phyloP scores from a whole-genome alignment of 768 basidiomycete species.

The Austroboletus eburneus region DNA sequence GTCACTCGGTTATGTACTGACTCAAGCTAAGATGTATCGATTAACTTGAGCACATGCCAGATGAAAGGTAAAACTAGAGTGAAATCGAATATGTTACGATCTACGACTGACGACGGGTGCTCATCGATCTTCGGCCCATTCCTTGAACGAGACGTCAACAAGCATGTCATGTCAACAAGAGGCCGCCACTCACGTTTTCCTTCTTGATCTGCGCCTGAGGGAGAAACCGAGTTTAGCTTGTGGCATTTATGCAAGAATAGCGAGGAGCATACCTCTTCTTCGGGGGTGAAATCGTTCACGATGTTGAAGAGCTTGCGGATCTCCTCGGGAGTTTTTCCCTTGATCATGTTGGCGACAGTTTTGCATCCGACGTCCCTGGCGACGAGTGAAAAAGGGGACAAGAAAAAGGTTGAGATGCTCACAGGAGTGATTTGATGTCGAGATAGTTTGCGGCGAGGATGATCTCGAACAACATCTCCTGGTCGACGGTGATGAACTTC shows the following conservation, averaged over 20 bases:
- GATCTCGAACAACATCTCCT: slow-evolving; percentile 99
- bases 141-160: slow-evolving; percentile 41
- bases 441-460: slow-evolving; percentile 99
- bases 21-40: slow-evolving; percentile 14
- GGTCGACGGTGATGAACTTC: slow-evolving; percentile 97
- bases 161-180: slow-evolving; percentile 6
- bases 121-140: slow-evolving; percentile 94
- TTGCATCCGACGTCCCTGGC: slow-evolving; percentile 93
- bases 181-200: slow-evolving; percentile 75
- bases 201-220: slow-evolving; percentile 94
- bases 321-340: slow-evolving; percentile 99
- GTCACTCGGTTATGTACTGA: background rate
- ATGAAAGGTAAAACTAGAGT: slow-evolving; percentile 16
- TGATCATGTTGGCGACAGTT: slow-evolving; percentile 99
- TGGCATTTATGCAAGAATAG: background rate
- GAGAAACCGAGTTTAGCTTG: slow-evolving; percentile 7
- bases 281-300: slow-evolving; percentile 96
- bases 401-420: slow-evolving; percentile 28
- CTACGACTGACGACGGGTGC: slow-evolving; percentile 16
- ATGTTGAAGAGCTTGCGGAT: slow-evolving; percentile 98
- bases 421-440: slow-evolving; percentile 98
- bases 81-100: slow-evolving; percentile 22
- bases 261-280: slow-evolving; percentile 77
- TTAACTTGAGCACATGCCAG: slow-evolving; percentile 18
- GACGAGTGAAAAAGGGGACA: background rate